A percentile compares a stretch with the other conserved stretches of the same genome.
These are phyloP conservation scores for Chrysanthemum seticuspe DNA, from an alignment of 129 eudicot species.

Conservation along the genomic window DNA sequence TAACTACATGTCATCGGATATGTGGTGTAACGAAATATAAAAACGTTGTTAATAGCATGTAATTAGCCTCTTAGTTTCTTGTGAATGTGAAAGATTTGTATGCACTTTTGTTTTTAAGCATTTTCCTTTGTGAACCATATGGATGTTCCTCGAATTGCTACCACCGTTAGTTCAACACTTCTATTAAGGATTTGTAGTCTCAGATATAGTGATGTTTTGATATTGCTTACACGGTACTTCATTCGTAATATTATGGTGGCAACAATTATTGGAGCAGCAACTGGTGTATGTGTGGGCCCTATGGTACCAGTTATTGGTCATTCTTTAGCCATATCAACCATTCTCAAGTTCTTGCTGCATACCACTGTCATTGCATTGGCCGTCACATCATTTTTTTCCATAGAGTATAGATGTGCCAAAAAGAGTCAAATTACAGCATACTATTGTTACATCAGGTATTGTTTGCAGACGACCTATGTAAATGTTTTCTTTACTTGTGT, in stretches of 20 bases:
- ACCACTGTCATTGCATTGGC: constrained; percentile 60
- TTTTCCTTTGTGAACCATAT: too few species aligned
- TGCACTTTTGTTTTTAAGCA: too few species aligned
- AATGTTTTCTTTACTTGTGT: too few species aligned
- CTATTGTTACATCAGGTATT: constrained; percentile 56
- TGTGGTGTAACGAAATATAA: too few species aligned
- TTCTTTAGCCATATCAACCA: constrained; percentile 58
- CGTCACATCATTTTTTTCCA: constrained; percentile 66
- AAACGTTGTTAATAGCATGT: too few species aligned
- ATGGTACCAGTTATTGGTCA: constrained; percentile 60
- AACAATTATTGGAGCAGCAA: constrained; percentile 9
- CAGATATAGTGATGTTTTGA: neutral
- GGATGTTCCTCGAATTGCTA: too few species aligned
- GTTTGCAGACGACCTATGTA: neutral
- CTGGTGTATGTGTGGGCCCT: constrained; percentile 66
- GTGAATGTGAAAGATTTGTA: too few species aligned
- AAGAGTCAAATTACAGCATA: constrained; percentile 70
- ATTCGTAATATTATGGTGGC: constrained; percentile 69
- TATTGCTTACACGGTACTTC: constrained; percentile 55
- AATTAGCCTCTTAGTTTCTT: too few species aligned
- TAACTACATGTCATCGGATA: too few species aligned
- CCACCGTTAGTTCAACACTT: too few species aligned
- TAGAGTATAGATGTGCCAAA: constrained; percentile 74
- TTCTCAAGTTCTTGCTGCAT: constrained; percentile 59
- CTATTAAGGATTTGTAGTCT: too few species aligned